Conservation (phyloP, 768 basidiomycete genomes). For the Lentinula raphanica region DNA sequence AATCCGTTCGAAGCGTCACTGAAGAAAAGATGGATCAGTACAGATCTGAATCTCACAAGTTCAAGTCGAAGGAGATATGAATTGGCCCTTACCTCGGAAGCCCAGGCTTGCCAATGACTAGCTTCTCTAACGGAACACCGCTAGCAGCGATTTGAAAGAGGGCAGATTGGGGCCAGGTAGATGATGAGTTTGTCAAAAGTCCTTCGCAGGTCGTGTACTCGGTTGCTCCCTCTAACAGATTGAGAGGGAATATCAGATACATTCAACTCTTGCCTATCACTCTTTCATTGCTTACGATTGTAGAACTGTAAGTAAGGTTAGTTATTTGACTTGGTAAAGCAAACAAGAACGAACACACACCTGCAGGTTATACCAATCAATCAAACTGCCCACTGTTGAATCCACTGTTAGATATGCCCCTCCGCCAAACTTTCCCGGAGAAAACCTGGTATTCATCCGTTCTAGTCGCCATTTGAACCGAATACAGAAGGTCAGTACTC, state of each 20-base stretch:
- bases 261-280: not conserved
- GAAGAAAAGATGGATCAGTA: not conserved
- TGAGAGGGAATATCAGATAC: conserved; percentile 2
- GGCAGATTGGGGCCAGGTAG: conserved; percentile 56
- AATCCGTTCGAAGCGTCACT: conserved; percentile 56
- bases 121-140: conserved; percentile 56
- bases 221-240: conserved; percentile 44
- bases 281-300: conserved; percentile 30
- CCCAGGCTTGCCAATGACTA: conserved; percentile 75
- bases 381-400: conserved; percentile 44
- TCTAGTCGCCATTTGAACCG: not conserved
- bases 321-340: conserved; percentile 7
- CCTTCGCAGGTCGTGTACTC: conserved; percentile 63
- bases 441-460: conserved; percentile 29
- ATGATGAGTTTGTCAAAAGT: conserved; percentile 55
- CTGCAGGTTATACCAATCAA: conserved; percentile 63
- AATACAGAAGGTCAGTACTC: not conserved
- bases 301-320: conserved; percentile 29
- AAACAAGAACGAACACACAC: conserved; percentile 24
- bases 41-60: too few species aligned
- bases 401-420: conserved; percentile 58
- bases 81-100: conserved; percentile 15
- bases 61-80: not conserved
- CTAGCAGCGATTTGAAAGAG: conserved; percentile 53
- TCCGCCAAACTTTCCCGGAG: conserved; percentile 33